phyloP scores from a whole-genome alignment of 2,329 filamentous ascomycete genomes.

The Juglanconis juglandina region DNA sequence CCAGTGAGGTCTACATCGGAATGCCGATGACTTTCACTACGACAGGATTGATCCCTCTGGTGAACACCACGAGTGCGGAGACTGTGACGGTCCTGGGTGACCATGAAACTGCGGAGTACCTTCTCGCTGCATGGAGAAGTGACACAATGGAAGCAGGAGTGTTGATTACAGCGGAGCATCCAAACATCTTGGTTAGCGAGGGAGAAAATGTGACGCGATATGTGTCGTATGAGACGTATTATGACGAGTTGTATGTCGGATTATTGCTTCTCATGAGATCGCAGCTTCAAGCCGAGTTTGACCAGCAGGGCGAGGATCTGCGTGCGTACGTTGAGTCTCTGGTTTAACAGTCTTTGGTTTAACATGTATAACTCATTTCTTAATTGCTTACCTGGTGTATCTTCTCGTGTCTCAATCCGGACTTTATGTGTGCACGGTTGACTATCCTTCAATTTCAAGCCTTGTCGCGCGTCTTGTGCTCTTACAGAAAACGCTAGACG shows the following conservation, averaged over 20 bases:
- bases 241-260: conserved; percentile 20
- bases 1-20: conserved; percentile 22
- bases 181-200: conserved; percentile 23
- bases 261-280: conserved; percentile 16
- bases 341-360: not conserved
- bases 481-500: no score
- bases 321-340: not conserved
- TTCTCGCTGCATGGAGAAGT: conserved; percentile 26
- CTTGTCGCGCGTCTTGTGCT: no score
- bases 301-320: conserved; percentile 1
- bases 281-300: conserved; percentile 1
- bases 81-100: conserved; percentile 21
- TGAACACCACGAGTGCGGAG: conserved; percentile 27
- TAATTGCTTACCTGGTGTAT: no score
- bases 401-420: no score
- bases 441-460: no score
- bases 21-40: conserved; percentile 27
- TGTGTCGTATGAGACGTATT: conserved; percentile 28
- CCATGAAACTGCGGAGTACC: conserved; percentile 7
- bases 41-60: conserved; percentile 20
- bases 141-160: conserved; percentile 12
- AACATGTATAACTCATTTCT: no score
- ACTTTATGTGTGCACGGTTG: no score
- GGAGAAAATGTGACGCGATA: conserved; percentile 23
- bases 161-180: conserved; percentile 4